Base-by-base conservation (phyloP, 306 rosid species). In the Vachellia pachyceras region DNA sequence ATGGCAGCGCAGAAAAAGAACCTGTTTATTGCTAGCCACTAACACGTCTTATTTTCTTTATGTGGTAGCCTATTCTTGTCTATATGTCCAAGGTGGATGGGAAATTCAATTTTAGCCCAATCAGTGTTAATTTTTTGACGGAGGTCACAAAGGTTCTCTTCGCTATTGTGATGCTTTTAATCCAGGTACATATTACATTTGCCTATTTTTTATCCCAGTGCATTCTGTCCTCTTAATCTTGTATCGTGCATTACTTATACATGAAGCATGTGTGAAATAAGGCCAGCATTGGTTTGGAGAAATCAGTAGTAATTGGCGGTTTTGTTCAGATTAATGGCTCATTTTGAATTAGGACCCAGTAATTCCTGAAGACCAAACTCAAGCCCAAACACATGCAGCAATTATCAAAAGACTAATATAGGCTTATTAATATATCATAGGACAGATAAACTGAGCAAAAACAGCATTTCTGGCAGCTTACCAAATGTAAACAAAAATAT, bases 21-120 rank as follows among this genome's bases (percentile, higher is more conserved):
- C 68, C 68, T 61, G 68, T 18, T 61, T 61, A 61, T 61, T 61
- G 68, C 40, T 29, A 5, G 20, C 25, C 55, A 69, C 87, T 87
- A 72, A 85, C 73, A 54, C 46, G 6, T 57, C 39, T 60, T 65
- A 52, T 78, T 45, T 84, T 70, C 70, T 77, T 75, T 69, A 77
- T 82, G 81, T 84, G 74, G 80, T 94, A 96, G 99, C 99, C 99
- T 60, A 91, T 96, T 79, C 89, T 96, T 86, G 99, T 96, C 58
- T 96, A 92, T 87, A 94, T 96, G 98, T 94, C 95, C 87, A 96
- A 96, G 90, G 99, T 96, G 81, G 98, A 96, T 90, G 99, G 99
- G 71, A 94, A 90, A 82, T 96, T 94, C 93, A 91, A 88, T 75
- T 96, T 96, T 84, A 96, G 98, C 88, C 99, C 99, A 8, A 90